Evolutionary conservation across 2,329 filamentous ascomycete species (phyloP), one percentile per base, ranked within the genome.

Genomic region (Trichoderma lentiforme): DNA sequence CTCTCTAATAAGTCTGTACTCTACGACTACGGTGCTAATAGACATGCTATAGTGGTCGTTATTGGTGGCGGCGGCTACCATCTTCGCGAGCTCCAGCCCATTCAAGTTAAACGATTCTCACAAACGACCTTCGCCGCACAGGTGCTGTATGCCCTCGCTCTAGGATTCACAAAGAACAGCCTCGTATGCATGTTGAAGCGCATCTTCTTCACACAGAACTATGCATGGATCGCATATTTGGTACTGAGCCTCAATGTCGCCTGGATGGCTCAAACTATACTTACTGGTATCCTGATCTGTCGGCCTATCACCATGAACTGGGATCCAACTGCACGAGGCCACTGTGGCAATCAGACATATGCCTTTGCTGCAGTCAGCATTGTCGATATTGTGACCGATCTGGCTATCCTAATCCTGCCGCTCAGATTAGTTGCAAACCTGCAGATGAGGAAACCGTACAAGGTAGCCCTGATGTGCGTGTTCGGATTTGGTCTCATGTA

Each of bases 161-260:
- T 76, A 1, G 75, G 75, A 3, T 74, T 71, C 11, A 73, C 73
- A 14, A 76, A 76, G 39, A 75, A 74, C 47, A 75, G 74, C 70
- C 74, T 76, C 39, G 73, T 72, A 15, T 72, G 56, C 70, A 75
- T 76, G 75, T 71, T 76, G 14, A 74, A 76, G 63, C 72, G 74
- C 34, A 75, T 76, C 36, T 76, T 75, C 43, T 76, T 76, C 34
- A 62, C 74, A 26, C 63, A 58, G 2, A 71, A 64, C 15, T 73
- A 74, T 34, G 70, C 63, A 11, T 73, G 62, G 43, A 60, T 74
- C 15, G 71, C 75, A 14, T 74, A 75, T 34, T 28, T 51, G 3
- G 39, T 75, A 3, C 74, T 76, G 61, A 66, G 51, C 3, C 64
- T 74, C 24, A 70, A 71, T 30, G 64, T 73, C n/a, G 64, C 61